phyloP scores from a whole-genome alignment of 2,329 filamentous ascomycete species.

The Parastagonospora avenae region DNA sequence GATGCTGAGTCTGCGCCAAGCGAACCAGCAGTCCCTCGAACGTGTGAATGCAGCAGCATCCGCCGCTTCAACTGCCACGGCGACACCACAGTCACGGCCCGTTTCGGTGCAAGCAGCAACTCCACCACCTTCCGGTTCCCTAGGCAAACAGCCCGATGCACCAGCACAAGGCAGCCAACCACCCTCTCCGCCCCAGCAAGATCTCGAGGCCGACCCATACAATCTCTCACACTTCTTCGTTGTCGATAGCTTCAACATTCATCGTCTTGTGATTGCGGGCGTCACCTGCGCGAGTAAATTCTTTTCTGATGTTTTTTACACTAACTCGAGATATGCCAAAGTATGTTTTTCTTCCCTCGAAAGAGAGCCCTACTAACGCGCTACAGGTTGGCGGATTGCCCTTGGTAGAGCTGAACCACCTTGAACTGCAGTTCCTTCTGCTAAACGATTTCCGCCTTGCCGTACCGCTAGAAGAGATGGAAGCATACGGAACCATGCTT shows the following conservation, averaged over 20 bases:
- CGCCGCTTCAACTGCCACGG: constrained; percentile 35
- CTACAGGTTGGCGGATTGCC: constrained; percentile 91
- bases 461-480: constrained; percentile 91
- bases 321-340: constrained; percentile 98
- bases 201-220: constrained; percentile 53
- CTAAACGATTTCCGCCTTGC: constrained; percentile 95
- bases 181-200: constrained; percentile 45
- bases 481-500: constrained; percentile 97
- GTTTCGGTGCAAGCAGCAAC: constrained; percentile 52
- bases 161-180: constrained; percentile 35
- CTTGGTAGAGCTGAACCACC: constrained; percentile 88
- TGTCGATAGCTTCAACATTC: constrained; percentile 98
- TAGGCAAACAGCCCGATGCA: constrained; percentile 48
- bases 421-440: constrained; percentile 93
- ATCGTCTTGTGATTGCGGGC: constrained; percentile 92
- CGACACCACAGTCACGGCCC: constrained; percentile 25
- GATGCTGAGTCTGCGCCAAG: constrained; percentile 65
- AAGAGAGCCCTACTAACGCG: constrained; percentile 13
- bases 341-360: constrained; percentile 57
- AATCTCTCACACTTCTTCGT: constrained; percentile 79
- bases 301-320: constrained; percentile 98
- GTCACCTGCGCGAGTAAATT: constrained; percentile 99
- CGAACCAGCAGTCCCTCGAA: constrained; percentile 55
- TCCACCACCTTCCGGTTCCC: constrained; percentile 55
- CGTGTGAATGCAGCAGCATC: constrained; percentile 36